phyloP scores from a whole-genome alignment of 805 yeast species.

The Wickerhamomyces canadensis region DNA sequence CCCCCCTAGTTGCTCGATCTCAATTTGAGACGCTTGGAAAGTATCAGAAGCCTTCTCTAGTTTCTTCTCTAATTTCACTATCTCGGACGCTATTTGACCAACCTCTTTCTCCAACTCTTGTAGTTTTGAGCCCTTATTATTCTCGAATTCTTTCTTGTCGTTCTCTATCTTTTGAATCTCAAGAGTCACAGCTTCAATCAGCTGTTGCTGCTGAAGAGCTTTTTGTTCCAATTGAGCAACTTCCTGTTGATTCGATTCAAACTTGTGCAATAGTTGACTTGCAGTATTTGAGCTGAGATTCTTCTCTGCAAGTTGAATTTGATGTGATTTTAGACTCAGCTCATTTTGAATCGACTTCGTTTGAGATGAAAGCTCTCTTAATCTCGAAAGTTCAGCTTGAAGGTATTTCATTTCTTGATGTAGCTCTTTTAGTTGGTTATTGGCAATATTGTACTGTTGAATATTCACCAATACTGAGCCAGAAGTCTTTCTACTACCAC shows the following conservation, averaged over 20 bases:
- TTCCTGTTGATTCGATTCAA: conserved; percentile 40
- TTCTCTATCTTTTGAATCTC: conserved; percentile 54
- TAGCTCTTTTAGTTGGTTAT: conserved; percentile 32
- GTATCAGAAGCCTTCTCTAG: conserved; percentile 43
- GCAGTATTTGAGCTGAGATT: conserved; percentile 53
- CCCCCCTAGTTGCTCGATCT: conserved; percentile 56
- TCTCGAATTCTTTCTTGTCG: conserved; percentile 78
- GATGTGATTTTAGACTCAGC: conserved; percentile 51
- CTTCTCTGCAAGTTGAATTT: conserved; percentile 48
- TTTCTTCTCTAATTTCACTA: conserved; percentile 30
- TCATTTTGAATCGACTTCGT: conserved; percentile 57
- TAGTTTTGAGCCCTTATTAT: conserved; percentile 76
- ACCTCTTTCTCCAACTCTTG: conserved; percentile 56
- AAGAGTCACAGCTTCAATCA: conserved; percentile 26
- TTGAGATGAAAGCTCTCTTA: conserved; percentile 38
- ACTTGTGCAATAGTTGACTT: conserved; percentile 46
- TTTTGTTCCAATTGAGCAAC: conserved; percentile 35
- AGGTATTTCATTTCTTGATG: conserved; percentile 39
- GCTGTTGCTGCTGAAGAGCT: conserved; percentile 31
- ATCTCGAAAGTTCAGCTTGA: conserved; percentile 34
- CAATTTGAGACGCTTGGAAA: conserved; percentile 63
- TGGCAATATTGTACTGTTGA: conserved; percentile 53
- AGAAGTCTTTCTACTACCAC: conserved; percentile 74
- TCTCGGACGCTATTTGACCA: conserved; percentile 30
- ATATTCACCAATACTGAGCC: conserved; percentile 57